Percentiles rank a stretch among this genome's conserved stretches.
Evolutionary conservation across 345 rosid genomes (phyloP).

Genomic region (Dovyalis caffra): DNA sequence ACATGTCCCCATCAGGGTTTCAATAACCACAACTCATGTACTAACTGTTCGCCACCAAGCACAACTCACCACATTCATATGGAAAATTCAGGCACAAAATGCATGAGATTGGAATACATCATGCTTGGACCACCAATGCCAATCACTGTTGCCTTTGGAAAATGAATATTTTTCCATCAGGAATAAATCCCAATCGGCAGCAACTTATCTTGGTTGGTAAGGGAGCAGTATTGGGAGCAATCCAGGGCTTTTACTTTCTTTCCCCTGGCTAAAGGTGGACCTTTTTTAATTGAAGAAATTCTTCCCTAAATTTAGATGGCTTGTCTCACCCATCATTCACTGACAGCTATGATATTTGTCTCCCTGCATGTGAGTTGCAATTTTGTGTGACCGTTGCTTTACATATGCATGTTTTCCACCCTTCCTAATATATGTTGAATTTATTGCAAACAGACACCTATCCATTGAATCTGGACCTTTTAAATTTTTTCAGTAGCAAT

Average conservation of each 20-base stretch:
- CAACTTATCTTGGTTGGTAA: constrained; percentile 41
- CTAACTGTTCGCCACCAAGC: constrained; percentile 57
- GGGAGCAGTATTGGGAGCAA: constrained; percentile 22
- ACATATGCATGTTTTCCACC: constrained; percentile 7
- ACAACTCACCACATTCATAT: constrained; percentile 46
- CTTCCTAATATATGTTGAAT: constrained; percentile 1
- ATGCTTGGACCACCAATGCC: constrained; percentile 38
- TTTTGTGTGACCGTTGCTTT: constrained; percentile 2
- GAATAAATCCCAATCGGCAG: constrained; percentile 44
- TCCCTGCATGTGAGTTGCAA: constrained; percentile 7
- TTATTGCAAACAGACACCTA: constrained; percentile 5
- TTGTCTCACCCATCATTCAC: constrained; percentile 15
- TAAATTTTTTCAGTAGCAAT: not conserved
- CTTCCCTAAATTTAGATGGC: constrained; percentile 25
- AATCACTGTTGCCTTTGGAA: constrained; percentile 27
- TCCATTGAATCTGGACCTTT: not conserved
- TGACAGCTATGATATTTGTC: constrained; percentile 1
- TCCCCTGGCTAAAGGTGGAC: constrained; percentile 11
- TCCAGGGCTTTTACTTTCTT: constrained; percentile 19
- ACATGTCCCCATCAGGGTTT: constrained; percentile 50
- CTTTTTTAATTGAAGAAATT: constrained; percentile 22
- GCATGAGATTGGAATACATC: constrained; percentile 45
- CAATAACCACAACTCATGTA: constrained; percentile 47
- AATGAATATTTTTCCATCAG: constrained; percentile 17
- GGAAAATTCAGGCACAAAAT: constrained; percentile 36